Evolutionary conservation across 2,329 filamentous ascomycete species (phyloP).

Genomic region (Phialemonium atrogriseum): DNA sequence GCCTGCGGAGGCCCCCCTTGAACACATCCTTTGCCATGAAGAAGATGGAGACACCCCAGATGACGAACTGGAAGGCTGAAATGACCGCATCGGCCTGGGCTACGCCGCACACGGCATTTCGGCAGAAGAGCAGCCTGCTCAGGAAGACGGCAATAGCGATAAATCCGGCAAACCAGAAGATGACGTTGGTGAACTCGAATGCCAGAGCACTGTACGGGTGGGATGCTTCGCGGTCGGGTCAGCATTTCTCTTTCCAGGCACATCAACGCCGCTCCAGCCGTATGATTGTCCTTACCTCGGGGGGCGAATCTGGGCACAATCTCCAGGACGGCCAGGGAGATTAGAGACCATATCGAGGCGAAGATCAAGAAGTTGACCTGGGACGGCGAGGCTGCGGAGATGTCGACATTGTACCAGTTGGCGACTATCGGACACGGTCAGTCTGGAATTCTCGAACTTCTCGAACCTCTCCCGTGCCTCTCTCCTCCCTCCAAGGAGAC

Average conservation of each 20-base stretch:
- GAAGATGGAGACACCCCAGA: constrained; percentile 42
- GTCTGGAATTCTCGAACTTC: constrained; percentile 7
- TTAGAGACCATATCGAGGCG: constrained; percentile 41
- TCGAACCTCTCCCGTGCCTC: not conserved
- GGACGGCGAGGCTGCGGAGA: constrained; percentile 42
- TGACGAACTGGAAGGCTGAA: constrained; percentile 41
- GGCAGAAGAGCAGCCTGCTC: constrained; percentile 45
- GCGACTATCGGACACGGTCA: constrained; percentile 34
- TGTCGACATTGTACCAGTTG: constrained; percentile 52
- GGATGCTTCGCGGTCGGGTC: constrained; percentile 21
- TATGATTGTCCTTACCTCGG: constrained; percentile 23
- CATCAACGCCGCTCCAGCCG: no score
- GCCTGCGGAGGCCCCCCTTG: constrained; percentile 26
- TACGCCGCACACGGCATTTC: constrained; percentile 46
- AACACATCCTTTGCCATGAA: constrained; percentile 39
- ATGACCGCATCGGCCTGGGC: constrained; percentile 47
- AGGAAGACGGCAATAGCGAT: constrained; percentile 51
- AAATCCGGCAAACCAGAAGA: constrained; percentile 54
- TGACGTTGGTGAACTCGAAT: constrained; percentile 41
- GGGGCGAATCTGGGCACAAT: constrained; percentile 36
- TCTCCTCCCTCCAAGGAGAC: not conserved
- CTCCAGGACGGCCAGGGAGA: constrained; percentile 48
- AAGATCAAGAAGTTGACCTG: constrained; percentile 52
- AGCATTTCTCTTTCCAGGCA: not conserved
- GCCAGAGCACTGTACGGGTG: constrained; percentile 40